phyloP scores from a whole-genome alignment of 129 eudicot species.

The Calendula officinalis region DNA sequence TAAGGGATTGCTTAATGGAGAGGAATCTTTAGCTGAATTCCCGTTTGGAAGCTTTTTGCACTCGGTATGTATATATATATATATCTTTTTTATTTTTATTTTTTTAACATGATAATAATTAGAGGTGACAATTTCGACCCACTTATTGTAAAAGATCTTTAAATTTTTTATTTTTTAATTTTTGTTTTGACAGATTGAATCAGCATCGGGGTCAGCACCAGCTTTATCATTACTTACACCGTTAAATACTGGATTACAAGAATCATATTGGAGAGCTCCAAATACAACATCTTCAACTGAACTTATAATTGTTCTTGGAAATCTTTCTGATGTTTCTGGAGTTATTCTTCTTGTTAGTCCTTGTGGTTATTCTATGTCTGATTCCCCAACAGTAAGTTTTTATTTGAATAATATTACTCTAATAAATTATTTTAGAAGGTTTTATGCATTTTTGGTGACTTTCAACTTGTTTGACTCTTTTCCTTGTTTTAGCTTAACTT shows the following conservation, averaged over 20 bases:
- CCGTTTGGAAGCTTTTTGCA: conserved; percentile 72
- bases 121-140: background rate
- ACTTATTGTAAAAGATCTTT: background rate
- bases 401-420: too few species aligned
- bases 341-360: conserved; percentile 77
- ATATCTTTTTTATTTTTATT: too few species aligned
- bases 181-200: conserved; percentile 49
- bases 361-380: conserved; percentile 80
- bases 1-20: conserved; percentile 53
- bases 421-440: too few species aligned
- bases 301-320: conserved; percentile 64
- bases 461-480: too few species aligned
- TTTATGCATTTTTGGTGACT: too few species aligned
- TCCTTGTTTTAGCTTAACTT: too few species aligned
- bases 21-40: conserved; percentile 87
- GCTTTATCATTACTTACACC: conserved; percentile 77
- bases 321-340: conserved; percentile 78
- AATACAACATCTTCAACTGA: conserved; percentile 55
- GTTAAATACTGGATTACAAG: conserved; percentile 52
- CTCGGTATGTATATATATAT: background rate
- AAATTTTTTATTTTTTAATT: background rate
- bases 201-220: conserved; percentile 86
- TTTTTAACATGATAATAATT: background rate
- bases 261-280: conserved; percentile 87
- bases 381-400: conserved; percentile 70